These are phyloP conservation scores for Hippophae rhamnoides DNA, from an alignment of 306 rosid species.

Conservation along the genomic window DNA sequence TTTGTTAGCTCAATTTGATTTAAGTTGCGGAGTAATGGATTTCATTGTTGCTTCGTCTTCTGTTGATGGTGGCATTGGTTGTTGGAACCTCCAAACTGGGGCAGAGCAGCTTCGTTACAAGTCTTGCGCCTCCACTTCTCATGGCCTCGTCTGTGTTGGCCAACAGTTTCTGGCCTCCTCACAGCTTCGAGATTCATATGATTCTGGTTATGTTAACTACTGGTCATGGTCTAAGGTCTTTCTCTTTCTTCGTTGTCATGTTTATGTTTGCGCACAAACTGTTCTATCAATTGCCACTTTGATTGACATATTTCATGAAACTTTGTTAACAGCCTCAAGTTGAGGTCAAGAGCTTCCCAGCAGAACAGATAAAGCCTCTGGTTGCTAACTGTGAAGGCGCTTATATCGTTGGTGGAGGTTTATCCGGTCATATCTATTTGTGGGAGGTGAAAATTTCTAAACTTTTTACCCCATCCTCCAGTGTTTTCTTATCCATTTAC, in stretches of 20 bases:
- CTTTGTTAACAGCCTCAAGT: conserved; percentile 48
- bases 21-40: conserved; percentile 32
- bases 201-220: conserved; percentile 46
- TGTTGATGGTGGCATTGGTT: conserved; percentile 52
- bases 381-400: conserved; percentile 61
- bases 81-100: conserved; percentile 72
- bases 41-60: conserved; percentile 68
- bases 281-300: conserved; percentile 14
- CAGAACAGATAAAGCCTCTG: conserved; percentile 53
- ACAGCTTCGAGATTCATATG: conserved; percentile 34
- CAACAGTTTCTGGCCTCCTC: conserved; percentile 60
- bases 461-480: no score
- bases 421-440: conserved; percentile 60
- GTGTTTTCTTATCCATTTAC: neutral
- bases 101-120: conserved; percentile 65
- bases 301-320: neutral
- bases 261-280: neutral
- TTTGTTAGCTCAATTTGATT: no score
- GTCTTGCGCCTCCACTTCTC: conserved; percentile 53
- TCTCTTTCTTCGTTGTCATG: neutral
- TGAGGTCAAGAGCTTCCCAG: conserved; percentile 61
- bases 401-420: conserved; percentile 59
- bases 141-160: conserved; percentile 62
- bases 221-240: conserved; percentile 77
- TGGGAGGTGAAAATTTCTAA: conserved; percentile 58